Base-by-base conservation (phyloP, 768 basidiomycete species). In the Trametes meyenii region DNA sequence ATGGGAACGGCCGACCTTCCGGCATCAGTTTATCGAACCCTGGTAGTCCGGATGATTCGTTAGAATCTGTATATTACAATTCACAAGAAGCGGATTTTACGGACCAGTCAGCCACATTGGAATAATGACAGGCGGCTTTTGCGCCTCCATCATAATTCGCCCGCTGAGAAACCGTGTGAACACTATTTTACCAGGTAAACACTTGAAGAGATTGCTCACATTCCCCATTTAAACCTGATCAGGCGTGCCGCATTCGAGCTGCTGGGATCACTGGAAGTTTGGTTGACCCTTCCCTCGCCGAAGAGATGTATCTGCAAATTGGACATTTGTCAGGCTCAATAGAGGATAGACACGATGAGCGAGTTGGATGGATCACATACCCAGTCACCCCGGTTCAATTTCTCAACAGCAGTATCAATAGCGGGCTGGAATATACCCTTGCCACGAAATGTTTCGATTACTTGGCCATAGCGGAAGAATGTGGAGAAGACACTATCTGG, bases 81-180 rank as follows among this genome's bases (percentile, higher is more conserved):
- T 17, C 43, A 14, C 10, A 35, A 10, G 16, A 8, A 45, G 21
- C 10, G 21, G n/a, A n/a, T n/a, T n/a, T n/a, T n/a, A n/a, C 77
- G n/a, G 53, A 83, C 89, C 88, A n/a, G 90, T 88, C 13, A 98
- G 78, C 94, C 94, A 98, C 82, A 97, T 91, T 2, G 96, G 96
- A 63, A 98, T 88, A 60, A 97, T 85, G 21, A 86, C 73, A 2
- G 96, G 96, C 45, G 85, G 81, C n/a, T 77, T 68, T 14, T 78
- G 72, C 10, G 81, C 76, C 58, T 88, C 85, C 83, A 88, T 94
- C 45, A 98, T 71, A 36, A 97, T 89, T 24, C 94, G 83, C 40
- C 92, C 92, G 26, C 94, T 96, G 69, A 39, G 35, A 8, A 36
- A 26, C 1, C 11, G 3, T 2, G 56, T 42, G 17, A 55, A 58